These are phyloP conservation scores for Penicillium sclerotiorum DNA, from an alignment of 2,329 filamentous ascomycete genomes.

Conservation along the genomic window DNA sequence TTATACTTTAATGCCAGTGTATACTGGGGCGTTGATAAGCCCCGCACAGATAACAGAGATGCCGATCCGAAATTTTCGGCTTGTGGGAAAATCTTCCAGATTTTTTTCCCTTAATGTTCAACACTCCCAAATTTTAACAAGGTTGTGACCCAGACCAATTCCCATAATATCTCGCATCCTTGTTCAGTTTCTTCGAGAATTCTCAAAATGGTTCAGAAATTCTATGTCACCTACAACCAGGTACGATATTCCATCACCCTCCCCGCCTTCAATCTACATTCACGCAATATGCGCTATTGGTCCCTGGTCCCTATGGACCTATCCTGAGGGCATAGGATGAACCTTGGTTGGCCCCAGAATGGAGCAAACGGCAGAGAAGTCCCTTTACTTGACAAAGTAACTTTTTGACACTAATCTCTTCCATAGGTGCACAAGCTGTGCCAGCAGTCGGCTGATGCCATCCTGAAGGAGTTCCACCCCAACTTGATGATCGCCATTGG, in stretches of 20 bases:
- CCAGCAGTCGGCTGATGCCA: slow-evolving; percentile 77
- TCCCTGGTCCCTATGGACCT: neutral
- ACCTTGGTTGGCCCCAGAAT: neutral
- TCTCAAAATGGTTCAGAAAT: slow-evolving; percentile 74
- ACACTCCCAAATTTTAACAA: too few relatives aligned
- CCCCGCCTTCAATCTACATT: neutral
- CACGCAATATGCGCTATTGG: neutral
- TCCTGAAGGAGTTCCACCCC: slow-evolving; percentile 83
- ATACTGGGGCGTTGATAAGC: too few relatives aligned
- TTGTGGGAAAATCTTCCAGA: neutral
- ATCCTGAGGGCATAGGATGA: neutral
- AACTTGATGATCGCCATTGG: slow-evolving; percentile 99
- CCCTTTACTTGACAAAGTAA: too few relatives aligned
- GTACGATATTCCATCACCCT: slow-evolving; percentile 52
- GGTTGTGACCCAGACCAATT: too few relatives aligned
- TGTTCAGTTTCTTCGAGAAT: slow-evolving; percentile 1
- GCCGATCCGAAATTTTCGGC: neutral
- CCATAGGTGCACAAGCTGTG: slow-evolving; percentile 93
- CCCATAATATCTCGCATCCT: neutral
- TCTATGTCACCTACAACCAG: slow-evolving; percentile 92
- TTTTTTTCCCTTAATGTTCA: neutral
- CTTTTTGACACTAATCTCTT: neutral
- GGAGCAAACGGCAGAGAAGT: neutral
- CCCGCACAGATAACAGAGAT: slow-evolving; percentile 5
- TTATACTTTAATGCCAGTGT: too few relatives aligned